Evolutionary conservation across 1,284 basidiomycete species (phyloP), one percentile per base, ranked within the genome.

Genomic region (Boletus holoroseus): DNA sequence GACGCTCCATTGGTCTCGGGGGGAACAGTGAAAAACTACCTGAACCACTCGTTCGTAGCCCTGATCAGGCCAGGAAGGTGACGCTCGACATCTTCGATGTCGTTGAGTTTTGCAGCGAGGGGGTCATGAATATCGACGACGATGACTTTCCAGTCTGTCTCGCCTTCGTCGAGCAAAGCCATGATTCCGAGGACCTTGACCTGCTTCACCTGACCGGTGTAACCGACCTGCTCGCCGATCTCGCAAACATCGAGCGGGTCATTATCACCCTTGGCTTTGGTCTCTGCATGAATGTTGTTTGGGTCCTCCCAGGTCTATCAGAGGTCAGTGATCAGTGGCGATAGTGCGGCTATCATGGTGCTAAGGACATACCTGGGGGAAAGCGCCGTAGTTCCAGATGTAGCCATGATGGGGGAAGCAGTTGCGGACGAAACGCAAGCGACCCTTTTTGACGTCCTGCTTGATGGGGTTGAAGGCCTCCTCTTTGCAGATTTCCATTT

Each of bases 141-240:
- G 68, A 96, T 83, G 75, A 96, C 89, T 75, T 97, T 97, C 94
- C 94, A 97, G 79, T 97, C 94, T 62, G 94, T 97, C 78, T 97
- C 94, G 63, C 94, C 94, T 72, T 97, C 94, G 68, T 97, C 94
- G 61, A 97, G 85, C 52, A 99, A 81, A 49, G 96, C 96, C 95
- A 99, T 99, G 80, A 99, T 96, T 62, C 96, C 96, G 68, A 99
- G 91, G 58, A 99, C 92, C 79, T 99, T 99, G 83, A 99, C 96
- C 75, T 99, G 96, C 79, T 99, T 99, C 73, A 99, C 83, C 75
- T 99, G 95, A 56, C 96, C 96, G 57, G 88, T 84, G 74, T 95
- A 94, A 59, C 94, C 96, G 64, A 99, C 91, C 71, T 95, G 92
- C 74, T 99, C 96, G 58, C 96, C 96, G 67, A 99, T 99, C 77